These are phyloP conservation scores for Teunomyces tritomae DNA, from an alignment of 805 yeast species.

Conservation along the genomic window DNA sequence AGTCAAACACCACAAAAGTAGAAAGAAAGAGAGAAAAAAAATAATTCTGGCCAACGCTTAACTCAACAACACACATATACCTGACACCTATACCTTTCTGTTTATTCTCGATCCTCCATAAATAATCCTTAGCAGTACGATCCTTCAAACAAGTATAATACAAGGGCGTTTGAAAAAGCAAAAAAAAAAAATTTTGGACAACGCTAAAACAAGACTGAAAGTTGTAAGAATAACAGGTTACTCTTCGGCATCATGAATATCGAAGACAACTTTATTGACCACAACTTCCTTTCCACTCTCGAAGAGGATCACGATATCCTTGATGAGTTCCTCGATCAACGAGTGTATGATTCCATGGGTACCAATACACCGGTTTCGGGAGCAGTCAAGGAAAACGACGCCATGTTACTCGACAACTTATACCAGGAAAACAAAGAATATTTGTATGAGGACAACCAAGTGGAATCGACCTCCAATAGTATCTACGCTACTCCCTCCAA, in stretches of 20 bases:
- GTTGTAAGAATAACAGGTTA: not conserved
- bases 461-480: conserved; percentile 6
- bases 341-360: conserved; percentile 42
- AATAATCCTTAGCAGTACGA: no score
- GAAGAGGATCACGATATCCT: conserved; percentile 44
- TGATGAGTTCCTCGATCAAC: conserved; percentile 55
- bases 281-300: conserved; percentile 17
- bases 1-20: not conserved
- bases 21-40: not conserved
- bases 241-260: not conserved
- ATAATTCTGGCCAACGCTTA: not conserved
- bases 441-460: conserved; percentile 17
- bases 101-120: not conserved
- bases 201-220: no score
- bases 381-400: conserved; percentile 11
- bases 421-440: conserved; percentile 17
- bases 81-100: not conserved
- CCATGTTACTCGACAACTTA: conserved; percentile 15
- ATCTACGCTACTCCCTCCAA: conserved; percentile 20
- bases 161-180: no score
- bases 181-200: no score
- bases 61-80: not conserved
- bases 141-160: no score
- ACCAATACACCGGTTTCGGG: conserved; percentile 17
- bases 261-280: conserved; percentile 17